Conservation (phyloP, 73 alveolate species). For the Halteria grandinella region DNA sequence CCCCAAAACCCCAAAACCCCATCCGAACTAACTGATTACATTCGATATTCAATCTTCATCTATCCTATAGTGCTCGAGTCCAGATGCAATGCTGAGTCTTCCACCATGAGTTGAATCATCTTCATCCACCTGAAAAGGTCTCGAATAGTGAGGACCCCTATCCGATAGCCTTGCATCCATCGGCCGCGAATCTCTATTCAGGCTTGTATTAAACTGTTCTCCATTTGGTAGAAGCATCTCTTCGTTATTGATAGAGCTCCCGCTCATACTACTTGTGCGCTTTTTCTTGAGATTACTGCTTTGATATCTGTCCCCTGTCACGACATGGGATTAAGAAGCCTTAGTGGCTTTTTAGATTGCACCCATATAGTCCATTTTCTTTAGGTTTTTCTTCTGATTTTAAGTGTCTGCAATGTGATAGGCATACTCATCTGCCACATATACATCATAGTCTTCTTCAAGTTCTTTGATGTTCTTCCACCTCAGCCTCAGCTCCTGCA, state of each 20-base stretch:
- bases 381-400: constrained; percentile 3
- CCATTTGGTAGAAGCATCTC: too few relatives aligned
- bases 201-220: too few relatives aligned
- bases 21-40: not conserved
- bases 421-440: constrained; percentile 37
- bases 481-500: not conserved
- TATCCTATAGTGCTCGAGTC: not conserved
- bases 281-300: not conserved
- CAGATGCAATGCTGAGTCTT: not conserved
- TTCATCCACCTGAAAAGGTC: too few relatives aligned
- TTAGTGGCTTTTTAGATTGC: not conserved
- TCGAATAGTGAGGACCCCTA: too few relatives aligned
- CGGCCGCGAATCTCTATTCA: too few relatives aligned
- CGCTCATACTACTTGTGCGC: not conserved
- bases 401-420: constrained; percentile 12
- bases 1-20: too few relatives aligned
- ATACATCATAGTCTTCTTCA: constrained; percentile 41
- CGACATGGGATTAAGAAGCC: too few relatives aligned
- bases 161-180: too few relatives aligned
- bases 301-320: not conserved
- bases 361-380: not conserved
- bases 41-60: not conserved
- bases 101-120: too few relatives aligned
- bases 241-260: too few relatives aligned
- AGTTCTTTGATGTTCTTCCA: constrained; percentile 47